Evolutionary conservation across 345 rosid species (phyloP), one percentile per base, ranked within the genome.

Genomic region (Syzygium oleosum): DNA sequence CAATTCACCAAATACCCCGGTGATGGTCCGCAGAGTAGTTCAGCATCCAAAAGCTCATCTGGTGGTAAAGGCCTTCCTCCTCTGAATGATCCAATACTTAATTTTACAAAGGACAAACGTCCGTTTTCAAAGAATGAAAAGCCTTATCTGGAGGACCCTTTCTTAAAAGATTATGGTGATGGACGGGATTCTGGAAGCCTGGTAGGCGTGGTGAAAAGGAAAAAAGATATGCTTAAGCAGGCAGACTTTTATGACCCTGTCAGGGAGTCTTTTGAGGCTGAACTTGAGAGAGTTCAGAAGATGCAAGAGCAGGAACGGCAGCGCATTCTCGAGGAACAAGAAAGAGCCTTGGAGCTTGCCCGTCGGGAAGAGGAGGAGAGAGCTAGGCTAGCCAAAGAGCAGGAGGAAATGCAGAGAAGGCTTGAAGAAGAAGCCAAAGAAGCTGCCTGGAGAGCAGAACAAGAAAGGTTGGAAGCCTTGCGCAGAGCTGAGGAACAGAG

Each of bases 211-310:
- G 90, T 94, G 88, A 97, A 95, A 92, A 94, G 94, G 94, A 98
- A 94, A 94, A 97, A 96, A 90, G 98, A 96, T 84, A 90, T 91
- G 78, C 84, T 90, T 63, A 96, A 95, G 88, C 97, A 94, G 89
- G 88, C 94, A 27, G 96, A 97, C 92, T 95, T 97, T 89, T 96
- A 94, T 90, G 99, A 98, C 52, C 99, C 99, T 90, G 96, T 94
- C 27, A 93, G 99, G 87, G 99, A 97, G 85, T 97, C 99, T 85
- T 98, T 98, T 91, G 99, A 98, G 93, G 99, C 99, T 90, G 99
- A 98, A 90, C 98, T 98, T 86, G 96, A 98, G 92, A 95, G 97
- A 89, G 98, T 98, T 87, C 99, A 98, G 91, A 98, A 94, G 91
- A 90, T 97, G 95, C 99, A 98, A 90, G 99, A 98, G 91, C 96